These are phyloP conservation scores for Viola odorata DNA, from an alignment of 345 rosid genomes.

Conservation along the genomic window DNA sequence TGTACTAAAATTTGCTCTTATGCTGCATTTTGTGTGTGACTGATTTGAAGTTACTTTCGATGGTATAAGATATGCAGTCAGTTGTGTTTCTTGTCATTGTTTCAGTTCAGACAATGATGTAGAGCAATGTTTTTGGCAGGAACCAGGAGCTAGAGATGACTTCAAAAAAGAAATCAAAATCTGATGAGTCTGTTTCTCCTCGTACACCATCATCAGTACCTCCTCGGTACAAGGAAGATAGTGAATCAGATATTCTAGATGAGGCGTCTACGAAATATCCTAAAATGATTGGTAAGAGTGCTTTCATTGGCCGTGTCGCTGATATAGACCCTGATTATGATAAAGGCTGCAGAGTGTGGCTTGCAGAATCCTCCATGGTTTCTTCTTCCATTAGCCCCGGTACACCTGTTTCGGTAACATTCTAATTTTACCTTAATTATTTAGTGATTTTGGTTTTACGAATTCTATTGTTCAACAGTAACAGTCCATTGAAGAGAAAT, in stretches of 20 bases:
- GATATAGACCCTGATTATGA: slow-evolving; percentile 39
- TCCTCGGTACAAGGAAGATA: slow-evolving; percentile 23
- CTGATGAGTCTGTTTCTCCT: slow-evolving; percentile 49
- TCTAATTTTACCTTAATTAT: too few species aligned
- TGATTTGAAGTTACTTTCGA: too few species aligned
- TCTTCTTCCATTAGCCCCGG: slow-evolving; percentile 60
- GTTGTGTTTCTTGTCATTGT: too few species aligned
- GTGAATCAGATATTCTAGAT: slow-evolving; percentile 32
- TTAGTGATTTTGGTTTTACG: too few species aligned
- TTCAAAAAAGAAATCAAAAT: slow-evolving; percentile 50
- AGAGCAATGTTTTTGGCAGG: too few species aligned
- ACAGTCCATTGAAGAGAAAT: too few species aligned
- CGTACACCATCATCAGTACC: slow-evolving; percentile 32
- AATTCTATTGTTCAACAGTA: too few species aligned
- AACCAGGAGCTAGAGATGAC: too few species aligned
- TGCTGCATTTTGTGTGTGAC: too few species aligned
- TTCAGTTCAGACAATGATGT: too few species aligned
- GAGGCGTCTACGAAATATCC: slow-evolving; percentile 57
- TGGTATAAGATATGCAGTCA: too few species aligned
- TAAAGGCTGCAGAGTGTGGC: slow-evolving; percentile 66
- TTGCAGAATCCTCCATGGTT: slow-evolving; percentile 74
- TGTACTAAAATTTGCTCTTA: too few species aligned
- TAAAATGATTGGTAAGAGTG: slow-evolving; percentile 46
- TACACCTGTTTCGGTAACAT: slow-evolving; percentile 63
- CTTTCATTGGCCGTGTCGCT: slow-evolving; percentile 41